phyloP scores from a whole-genome alignment of 805 yeast species.

The Pichia ethanolica region DNA sequence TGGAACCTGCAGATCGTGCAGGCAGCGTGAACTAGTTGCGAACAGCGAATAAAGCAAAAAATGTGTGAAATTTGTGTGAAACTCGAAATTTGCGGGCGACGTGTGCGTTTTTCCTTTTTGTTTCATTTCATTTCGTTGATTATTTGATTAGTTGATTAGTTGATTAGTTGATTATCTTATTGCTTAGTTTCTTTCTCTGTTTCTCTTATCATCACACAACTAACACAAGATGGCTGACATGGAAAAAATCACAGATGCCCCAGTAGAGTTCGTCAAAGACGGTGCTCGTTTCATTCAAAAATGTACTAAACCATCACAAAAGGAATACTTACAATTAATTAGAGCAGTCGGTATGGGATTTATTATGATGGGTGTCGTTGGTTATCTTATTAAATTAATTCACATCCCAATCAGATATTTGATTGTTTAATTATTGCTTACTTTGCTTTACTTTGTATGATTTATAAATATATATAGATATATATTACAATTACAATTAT shows the following conservation, averaged over 20 bases:
- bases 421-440: constrained; percentile 52
- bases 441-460: neutral
- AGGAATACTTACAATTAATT: constrained; percentile 82
- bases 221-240: constrained; percentile 30
- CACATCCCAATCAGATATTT: constrained; percentile 95
- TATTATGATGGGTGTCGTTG: constrained; percentile 95
- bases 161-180: no score
- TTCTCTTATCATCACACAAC: neutral
- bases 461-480: neutral
- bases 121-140: no score
- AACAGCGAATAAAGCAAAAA: no score
- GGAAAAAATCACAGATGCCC: constrained; percentile 77
- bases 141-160: no score
- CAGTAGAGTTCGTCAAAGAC: constrained; percentile 85
- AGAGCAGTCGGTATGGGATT: constrained; percentile 97
- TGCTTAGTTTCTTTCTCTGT: no score
- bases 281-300: constrained; percentile 82
- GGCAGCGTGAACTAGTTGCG: no score
- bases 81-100: no score
- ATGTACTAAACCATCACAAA: constrained; percentile 87
- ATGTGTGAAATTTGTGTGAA: no score
- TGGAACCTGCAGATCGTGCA: no score
- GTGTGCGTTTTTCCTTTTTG: no score
- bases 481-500: no score
- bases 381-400: constrained; percentile 86